phyloP scores from a whole-genome alignment of 164 flowering plant genomes.

The Nymphaea thermarum region DNA sequence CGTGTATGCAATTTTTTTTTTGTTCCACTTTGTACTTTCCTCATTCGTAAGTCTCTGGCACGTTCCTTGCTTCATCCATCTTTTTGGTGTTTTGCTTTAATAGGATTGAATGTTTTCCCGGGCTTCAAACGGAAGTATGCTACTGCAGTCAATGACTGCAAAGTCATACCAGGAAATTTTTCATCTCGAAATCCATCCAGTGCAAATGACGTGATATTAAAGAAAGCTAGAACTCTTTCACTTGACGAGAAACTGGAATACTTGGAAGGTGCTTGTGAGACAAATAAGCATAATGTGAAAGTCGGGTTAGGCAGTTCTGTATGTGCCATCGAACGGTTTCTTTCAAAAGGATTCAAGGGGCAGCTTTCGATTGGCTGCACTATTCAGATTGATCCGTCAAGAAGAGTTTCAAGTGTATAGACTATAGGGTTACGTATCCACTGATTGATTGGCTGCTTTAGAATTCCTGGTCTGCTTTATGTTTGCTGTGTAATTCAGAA shows the following conservation, averaged over 20 bases:
- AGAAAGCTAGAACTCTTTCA: slow-evolving; percentile 23
- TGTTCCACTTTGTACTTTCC: no score
- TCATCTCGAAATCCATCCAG: slow-evolving; percentile 4
- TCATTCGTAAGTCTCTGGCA: no score
- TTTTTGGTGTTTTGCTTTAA: slow-evolving; percentile 1
- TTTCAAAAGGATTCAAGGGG: slow-evolving; percentile 62
- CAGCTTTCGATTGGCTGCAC: slow-evolving; percentile 36
- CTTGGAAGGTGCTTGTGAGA: slow-evolving; percentile 21
- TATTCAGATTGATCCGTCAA: slow-evolving; percentile 32
- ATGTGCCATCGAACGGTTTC: slow-evolving; percentile 66
- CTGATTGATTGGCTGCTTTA: no score
- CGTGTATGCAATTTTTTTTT: no score
- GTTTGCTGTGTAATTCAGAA: no score
- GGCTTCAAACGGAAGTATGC: slow-evolving; percentile 58
- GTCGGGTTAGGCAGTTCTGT: slow-evolving; percentile 27
- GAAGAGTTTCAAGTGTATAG: slow-evolving; percentile 23
- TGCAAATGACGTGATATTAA: slow-evolving; percentile 6
- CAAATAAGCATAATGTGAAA: slow-evolving; percentile 14
- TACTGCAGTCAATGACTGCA: slow-evolving; percentile 13
- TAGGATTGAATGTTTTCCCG: slow-evolving; percentile 47
- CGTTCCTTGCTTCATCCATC: no score
- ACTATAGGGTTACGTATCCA: no score
- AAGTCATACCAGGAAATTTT: slow-evolving; percentile 10
- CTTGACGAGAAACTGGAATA: slow-evolving; percentile 2
- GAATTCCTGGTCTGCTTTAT: no score